These are phyloP conservation scores for Bryoglossum gracile DNA, from an alignment of 495 filamentous ascomycete genomes.

Conservation along the genomic window DNA sequence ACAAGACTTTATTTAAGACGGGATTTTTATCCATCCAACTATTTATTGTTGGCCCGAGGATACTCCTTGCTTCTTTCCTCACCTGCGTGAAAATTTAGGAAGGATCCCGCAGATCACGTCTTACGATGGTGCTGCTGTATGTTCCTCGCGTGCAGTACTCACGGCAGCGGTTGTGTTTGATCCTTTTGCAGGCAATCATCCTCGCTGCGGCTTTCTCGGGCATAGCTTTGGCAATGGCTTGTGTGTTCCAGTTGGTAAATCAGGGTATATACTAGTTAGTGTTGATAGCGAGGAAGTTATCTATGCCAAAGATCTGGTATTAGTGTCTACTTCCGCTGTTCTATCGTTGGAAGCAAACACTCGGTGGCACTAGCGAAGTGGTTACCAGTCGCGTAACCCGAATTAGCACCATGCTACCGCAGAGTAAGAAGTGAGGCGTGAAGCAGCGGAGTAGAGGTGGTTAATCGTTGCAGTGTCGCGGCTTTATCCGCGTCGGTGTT, in stretches of 20 bases:
- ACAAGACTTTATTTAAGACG: too few species aligned
- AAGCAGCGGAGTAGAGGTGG: constrained; percentile 4
- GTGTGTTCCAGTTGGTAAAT: constrained; percentile 45
- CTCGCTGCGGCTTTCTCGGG: constrained; percentile 43
- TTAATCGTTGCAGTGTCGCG: constrained; percentile 14
- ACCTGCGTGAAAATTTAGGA: too few species aligned
- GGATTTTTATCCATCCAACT: too few species aligned
- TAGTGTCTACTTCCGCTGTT: constrained; percentile 50
- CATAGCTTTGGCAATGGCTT: constrained; percentile 44
- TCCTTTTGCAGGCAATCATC: constrained; percentile 35
- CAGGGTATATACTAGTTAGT: constrained; percentile 45
- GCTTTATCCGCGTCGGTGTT: constrained; percentile 21
- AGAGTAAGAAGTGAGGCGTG: not conserved
- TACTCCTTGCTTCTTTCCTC: too few species aligned
- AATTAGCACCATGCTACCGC: not conserved
- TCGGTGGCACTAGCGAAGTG: constrained; percentile 15
- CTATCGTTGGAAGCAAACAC: constrained; percentile 26
- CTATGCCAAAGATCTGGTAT: constrained; percentile 55
- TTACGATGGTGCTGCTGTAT: too few species aligned
- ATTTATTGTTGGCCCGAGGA: too few species aligned
- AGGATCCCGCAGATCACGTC: too few species aligned
- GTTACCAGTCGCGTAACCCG: not conserved
- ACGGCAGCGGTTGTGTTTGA: not conserved
- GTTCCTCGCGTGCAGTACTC: too few species aligned
- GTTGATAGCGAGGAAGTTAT: constrained; percentile 51